Conservation (phyloP, 306 rosid species). For the Cicer judaicum region DNA sequence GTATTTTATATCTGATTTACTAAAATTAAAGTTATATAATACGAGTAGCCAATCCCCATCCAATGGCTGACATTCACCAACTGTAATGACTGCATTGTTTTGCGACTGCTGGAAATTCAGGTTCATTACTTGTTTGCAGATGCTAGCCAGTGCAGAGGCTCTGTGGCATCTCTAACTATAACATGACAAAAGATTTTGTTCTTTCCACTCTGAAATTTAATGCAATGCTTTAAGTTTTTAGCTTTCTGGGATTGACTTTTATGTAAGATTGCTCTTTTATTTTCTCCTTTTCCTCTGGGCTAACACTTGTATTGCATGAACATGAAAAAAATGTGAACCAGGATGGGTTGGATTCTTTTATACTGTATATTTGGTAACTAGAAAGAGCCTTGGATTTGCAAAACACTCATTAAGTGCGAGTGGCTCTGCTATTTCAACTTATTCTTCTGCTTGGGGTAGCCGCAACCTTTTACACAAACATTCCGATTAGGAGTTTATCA, state of each 20-base stretch:
- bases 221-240: constrained; percentile 13
- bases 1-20: neutral
- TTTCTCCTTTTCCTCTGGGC: constrained; percentile 15
- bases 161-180: constrained; percentile 19
- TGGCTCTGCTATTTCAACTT: constrained; percentile 67
- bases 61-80: neutral
- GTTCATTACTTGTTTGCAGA: neutral
- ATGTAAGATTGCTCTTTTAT: constrained; percentile 21
- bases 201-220: constrained; percentile 26
- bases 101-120: neutral
- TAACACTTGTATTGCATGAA: constrained; percentile 32
- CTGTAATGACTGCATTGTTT: neutral
- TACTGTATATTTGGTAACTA: constrained; percentile 61
- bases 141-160: constrained; percentile 34
- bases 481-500: constrained; percentile 36
- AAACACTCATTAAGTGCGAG: constrained; percentile 55
- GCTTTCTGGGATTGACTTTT: constrained; percentile 9
- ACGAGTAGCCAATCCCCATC: neutral
- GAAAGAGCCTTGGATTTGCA: constrained; percentile 65
- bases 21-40: neutral
- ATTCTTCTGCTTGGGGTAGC: constrained; percentile 59
- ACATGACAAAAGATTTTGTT: constrained; percentile 8
- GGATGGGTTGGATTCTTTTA: constrained; percentile 87
- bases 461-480: constrained; percentile 31
- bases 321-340: constrained; percentile 44